These are phyloP conservation scores for Coemansia sp. DNA, from an alignment of 192 early-diverging fungal genomes.

Conservation along the genomic window DNA sequence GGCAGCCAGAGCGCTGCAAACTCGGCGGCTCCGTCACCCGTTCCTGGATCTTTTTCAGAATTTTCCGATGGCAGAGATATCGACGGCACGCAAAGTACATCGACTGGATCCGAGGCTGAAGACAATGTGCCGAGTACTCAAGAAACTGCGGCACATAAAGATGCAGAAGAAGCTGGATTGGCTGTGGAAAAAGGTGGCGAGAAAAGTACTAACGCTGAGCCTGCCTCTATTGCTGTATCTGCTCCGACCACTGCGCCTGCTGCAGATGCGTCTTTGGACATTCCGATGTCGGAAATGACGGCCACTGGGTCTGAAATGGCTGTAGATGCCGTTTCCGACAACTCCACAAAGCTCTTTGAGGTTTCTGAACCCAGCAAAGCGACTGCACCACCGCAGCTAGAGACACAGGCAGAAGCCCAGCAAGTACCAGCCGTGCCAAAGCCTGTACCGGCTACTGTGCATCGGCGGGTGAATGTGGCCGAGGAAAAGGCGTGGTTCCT, in stretches of 20 bases:
- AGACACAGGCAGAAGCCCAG: neutral
- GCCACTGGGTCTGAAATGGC: too few relatives aligned
- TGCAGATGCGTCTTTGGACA: neutral
- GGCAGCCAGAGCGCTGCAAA: neutral
- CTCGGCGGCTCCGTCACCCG: neutral
- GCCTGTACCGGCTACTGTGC: neutral
- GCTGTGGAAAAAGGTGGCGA: neutral
- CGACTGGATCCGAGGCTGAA: too few relatives aligned
- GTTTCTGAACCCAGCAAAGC: neutral
- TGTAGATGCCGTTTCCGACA: neutral
- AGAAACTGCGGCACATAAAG: too few relatives aligned
- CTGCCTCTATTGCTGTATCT: neutral
- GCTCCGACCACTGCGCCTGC: neutral
- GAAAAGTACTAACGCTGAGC: neutral
- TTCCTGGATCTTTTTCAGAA: neutral
- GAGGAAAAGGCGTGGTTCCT: conserved; percentile 44
- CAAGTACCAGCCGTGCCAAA: neutral
- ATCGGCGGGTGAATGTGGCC: conserved; percentile 36
- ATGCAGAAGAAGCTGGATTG: too few relatives aligned
- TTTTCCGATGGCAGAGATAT: too few relatives aligned
- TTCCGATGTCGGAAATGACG: neutral
- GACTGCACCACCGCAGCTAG: neutral
- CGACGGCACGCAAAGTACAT: neutral
- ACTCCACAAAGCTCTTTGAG: neutral
- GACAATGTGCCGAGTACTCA: too few relatives aligned